Conservation (phyloP, 2,329 filamentous ascomycete genomes). For the Botrytis fragariae region DNA sequence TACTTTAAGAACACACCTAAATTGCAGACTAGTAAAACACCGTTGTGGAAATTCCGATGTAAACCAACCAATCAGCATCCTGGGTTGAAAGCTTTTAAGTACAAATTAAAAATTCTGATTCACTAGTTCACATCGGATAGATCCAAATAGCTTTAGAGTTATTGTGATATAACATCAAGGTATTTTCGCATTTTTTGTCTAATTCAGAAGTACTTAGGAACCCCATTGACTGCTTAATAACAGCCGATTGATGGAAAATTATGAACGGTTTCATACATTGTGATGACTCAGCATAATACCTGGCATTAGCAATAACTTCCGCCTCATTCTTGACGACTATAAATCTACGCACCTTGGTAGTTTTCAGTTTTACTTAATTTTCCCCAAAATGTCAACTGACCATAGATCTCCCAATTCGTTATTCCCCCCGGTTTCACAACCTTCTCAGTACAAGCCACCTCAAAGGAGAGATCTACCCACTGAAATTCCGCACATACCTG, state of each 20-base stretch:
- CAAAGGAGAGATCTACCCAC: neutral
- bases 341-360: neutral
- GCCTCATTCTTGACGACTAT: neutral
- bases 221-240: too few relatives aligned
- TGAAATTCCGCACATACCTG: neutral
- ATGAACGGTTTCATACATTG: neutral
- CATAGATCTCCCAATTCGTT: neutral
- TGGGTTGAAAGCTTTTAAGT: too few relatives aligned
- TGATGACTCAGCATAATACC: neutral
- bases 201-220: too few relatives aligned
- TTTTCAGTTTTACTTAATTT: neutral
- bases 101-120: too few relatives aligned
- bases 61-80: too few relatives aligned
- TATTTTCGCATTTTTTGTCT: too few relatives aligned
- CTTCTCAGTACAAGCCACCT: neutral
- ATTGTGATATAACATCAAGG: too few relatives aligned
- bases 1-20: too few relatives aligned
- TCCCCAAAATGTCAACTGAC: neutral
- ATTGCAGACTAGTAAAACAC: too few relatives aligned
- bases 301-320: neutral
- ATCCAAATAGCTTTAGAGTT: too few relatives aligned
- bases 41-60: too few relatives aligned
- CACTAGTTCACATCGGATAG: too few relatives aligned
- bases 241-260: neutral
- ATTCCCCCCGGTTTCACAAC: neutral